Evolutionary conservation across 805 yeast genomes (phyloP), one percentile per base, ranked within the genome.

Genomic region (Cyberlindnera nakhonratchasimensis): DNA sequence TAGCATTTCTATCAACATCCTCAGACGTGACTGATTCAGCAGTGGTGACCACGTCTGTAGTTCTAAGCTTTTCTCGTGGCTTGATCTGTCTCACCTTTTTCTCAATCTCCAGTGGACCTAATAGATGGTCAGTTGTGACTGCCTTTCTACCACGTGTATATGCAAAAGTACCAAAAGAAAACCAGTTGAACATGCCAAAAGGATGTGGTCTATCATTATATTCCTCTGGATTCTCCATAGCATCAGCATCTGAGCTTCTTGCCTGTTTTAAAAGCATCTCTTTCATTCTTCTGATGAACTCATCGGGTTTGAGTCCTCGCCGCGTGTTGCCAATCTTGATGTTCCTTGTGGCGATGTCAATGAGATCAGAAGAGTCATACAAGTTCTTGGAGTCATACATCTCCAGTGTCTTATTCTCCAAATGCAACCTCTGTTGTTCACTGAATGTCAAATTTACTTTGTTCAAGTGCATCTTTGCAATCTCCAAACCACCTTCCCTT

Each of bases 101-200:
- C 48, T 82, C 82, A 2, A 81, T 67, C 14, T 75, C 78, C 31
- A 86, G 63, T 0, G 95, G 89, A 0, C 95, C 95, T 40, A 80
- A 65, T 46, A 87, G 61, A 55, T 82, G 86, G 48, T 81, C 85
- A 17, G 71, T 64, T 0, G 77, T 71, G 0, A 70, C 61, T 0
- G 84, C 71, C 37, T 71, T 69, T 4, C 56, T 56, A 42, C 82
- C 74, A 25, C 71, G 55, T 46, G 68, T 60, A 46, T 71, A 63
- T 49, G 69, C 76, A 23, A 79, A 55, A 2, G 74, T 59, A 0
- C 89, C 90, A 19, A 82, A 57, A 39, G 68, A 65, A 29, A 74
- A 59, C 87, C 90, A 83, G 55, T 82, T 72, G 48, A 70, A 70
- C 17, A 68, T 67, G 23, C 69, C 65, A 54, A 77, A 79, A 2